These are phyloP conservation scores for Gossypium lobatum DNA, from an alignment of 441 rosid genomes.

Conservation along the genomic window DNA sequence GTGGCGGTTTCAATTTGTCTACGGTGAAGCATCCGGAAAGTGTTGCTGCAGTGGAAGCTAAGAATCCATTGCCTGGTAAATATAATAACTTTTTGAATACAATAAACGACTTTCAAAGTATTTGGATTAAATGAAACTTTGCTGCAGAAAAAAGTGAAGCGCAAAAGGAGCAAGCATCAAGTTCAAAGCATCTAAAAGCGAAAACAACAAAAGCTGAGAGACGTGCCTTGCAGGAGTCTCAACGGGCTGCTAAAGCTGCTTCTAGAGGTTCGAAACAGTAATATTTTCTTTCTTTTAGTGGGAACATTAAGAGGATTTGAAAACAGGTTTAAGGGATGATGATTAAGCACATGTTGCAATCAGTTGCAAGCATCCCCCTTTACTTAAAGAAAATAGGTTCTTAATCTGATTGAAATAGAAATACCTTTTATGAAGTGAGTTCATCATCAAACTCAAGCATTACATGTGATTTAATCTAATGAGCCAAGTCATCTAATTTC, in stretches of 20 bases:
- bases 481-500: background rate
- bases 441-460: background rate
- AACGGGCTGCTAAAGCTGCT: constrained; percentile 76
- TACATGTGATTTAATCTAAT: background rate
- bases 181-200: constrained; percentile 43
- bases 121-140: constrained; percentile 6
- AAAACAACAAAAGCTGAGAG: constrained; percentile 79
- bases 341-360: background rate
- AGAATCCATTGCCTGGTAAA: constrained; percentile 27
- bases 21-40: constrained; percentile 25
- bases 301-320: background rate
- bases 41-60: background rate
- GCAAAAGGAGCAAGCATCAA: constrained; percentile 32
- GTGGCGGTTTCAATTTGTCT: constrained; percentile 70
- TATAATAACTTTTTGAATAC: background rate
- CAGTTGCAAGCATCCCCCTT: background rate
- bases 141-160: constrained; percentile 38
- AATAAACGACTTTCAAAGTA: background rate
- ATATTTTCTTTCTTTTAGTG: background rate
- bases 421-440: background rate
- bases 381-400: background rate
- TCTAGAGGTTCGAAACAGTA: constrained; percentile 50
- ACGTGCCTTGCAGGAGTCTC: constrained; percentile 81
- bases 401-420: background rate
- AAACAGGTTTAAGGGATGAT: background rate